phyloP scores from a whole-genome alignment of 768 basidiomycete species.

The Dacryopinax primogenitus region DNA sequence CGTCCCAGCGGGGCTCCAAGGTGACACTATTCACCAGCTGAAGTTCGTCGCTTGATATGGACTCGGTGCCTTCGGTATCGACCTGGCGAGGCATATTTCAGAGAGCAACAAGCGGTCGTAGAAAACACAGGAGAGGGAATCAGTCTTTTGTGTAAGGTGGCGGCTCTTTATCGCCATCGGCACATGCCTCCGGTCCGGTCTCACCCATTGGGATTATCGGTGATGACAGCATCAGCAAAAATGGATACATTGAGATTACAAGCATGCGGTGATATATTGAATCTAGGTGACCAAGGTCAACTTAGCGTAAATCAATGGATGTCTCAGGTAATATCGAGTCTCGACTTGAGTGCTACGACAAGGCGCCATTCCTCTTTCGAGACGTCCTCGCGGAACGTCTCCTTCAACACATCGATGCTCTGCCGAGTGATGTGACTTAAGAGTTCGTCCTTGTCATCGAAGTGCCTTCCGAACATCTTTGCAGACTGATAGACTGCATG shows the following conservation, averaged over 20 bases:
- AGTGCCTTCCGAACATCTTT: constrained; percentile 92
- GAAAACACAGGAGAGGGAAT: neutral
- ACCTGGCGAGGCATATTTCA: neutral
- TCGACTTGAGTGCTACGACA: constrained; percentile 65
- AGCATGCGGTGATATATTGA: neutral
- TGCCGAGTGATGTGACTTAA: constrained; percentile 80
- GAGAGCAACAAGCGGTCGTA: neutral
- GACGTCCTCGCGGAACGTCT: constrained; percentile 77
- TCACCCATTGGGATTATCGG: neutral
- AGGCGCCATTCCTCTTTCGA: constrained; percentile 85
- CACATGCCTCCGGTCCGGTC: neutral
- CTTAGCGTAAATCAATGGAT: neutral
- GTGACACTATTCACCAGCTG: constrained; percentile 42
- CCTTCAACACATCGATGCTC: constrained; percentile 92
- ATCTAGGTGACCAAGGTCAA: neutral
- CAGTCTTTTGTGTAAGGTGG: neutral
- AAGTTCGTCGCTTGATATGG: constrained; percentile 30
- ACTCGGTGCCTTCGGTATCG: constrained; percentile 6
- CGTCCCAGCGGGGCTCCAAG: constrained; percentile 20
- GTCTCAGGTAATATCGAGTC: constrained; percentile 18
- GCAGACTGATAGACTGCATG: constrained; percentile 91
- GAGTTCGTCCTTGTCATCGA: constrained; percentile 89
- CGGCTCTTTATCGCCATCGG: neutral
- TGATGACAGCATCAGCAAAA: neutral
- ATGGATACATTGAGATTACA: neutral